phyloP scores from a whole-genome alignment of 2,329 filamentous ascomycete species.

The Herpotrichia juniperi region DNA sequence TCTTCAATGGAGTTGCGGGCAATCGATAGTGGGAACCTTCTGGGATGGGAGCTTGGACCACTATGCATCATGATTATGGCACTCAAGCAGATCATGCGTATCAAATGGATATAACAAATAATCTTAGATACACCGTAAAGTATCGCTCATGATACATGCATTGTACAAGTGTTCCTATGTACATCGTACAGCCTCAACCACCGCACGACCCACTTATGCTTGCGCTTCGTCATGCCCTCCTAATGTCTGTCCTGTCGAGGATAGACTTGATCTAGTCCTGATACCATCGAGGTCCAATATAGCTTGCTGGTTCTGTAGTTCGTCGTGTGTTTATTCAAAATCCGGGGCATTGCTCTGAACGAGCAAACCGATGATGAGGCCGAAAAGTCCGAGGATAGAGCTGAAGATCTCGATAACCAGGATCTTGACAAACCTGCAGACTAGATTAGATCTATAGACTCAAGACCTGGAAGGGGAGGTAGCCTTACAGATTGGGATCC shows the following conservation, averaged over 20 bases:
- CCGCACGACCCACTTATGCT: constrained; percentile 15
- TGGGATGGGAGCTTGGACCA: constrained; percentile 7
- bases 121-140: not conserved
- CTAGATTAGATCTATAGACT: not conserved
- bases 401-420: constrained; percentile 99
- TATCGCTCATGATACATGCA: constrained; percentile 43
- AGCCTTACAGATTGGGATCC: constrained; percentile 80
- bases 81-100: constrained; percentile 1
- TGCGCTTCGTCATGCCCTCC: constrained; percentile 14
- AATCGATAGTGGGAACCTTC: constrained; percentile 3
- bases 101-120: constrained; percentile 12
- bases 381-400: constrained; percentile 94
- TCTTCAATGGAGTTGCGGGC: constrained; percentile 7
- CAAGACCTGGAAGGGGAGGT: constrained; percentile 13
- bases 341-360: constrained; percentile 82
- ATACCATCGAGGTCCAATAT: not conserved
- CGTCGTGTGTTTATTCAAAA: constrained; percentile 56
- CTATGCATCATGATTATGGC: not conserved
- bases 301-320: not conserved
- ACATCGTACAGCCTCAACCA: constrained; percentile 33
- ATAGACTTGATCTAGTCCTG: constrained; percentile 2
- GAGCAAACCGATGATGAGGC: constrained; percentile 90
- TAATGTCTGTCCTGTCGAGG: constrained; percentile 1
- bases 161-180: constrained; percentile 43
- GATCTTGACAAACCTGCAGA: constrained; percentile 89